Percentiles rank a stretch among this genome's conserved stretches.
Evolutionary conservation across 345 rosid genomes (phyloP).

Genomic region (Hibiscus syriacus): DNA sequence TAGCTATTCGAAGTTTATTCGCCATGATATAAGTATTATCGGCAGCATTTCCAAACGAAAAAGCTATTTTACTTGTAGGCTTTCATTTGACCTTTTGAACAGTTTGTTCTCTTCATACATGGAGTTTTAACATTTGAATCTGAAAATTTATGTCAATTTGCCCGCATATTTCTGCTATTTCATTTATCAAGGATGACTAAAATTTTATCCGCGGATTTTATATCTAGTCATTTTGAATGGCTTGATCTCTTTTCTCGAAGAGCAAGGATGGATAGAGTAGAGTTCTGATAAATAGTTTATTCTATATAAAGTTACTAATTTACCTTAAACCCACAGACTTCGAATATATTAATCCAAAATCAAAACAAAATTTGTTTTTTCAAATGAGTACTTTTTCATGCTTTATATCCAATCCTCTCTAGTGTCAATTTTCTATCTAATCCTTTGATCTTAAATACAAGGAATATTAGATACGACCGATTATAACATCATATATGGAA

Average conservation of each 20-base stretch:
- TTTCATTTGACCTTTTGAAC: background rate
- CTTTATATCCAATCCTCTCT: too few relatives aligned
- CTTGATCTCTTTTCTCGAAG: too few relatives aligned
- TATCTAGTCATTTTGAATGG: background rate
- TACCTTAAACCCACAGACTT: too few relatives aligned
- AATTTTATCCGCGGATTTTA: background rate
- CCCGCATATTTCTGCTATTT: background rate
- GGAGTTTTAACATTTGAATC: background rate
- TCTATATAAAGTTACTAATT: too few relatives aligned
- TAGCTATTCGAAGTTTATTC: background rate
- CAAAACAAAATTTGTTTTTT: too few relatives aligned
- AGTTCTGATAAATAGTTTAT: too few relatives aligned
- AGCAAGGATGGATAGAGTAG: too few relatives aligned
- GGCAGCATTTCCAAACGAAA: background rate
- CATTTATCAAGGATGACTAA: background rate
- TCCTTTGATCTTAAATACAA: too few relatives aligned
- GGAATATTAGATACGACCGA: background rate
- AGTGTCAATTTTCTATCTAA: too few relatives aligned
- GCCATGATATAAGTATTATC: background rate
- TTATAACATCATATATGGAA: background rate
- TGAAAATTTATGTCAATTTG: background rate
- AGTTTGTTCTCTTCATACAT: background rate
- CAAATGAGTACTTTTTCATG: too few relatives aligned
- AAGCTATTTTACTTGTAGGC: background rate
- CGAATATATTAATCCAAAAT: too few relatives aligned